Percentiles rank a stretch among this genome's conserved stretches.
Evolutionary conservation across 257 asterid genomes (phyloP).

Genomic region (Solanum boliviense): DNA sequence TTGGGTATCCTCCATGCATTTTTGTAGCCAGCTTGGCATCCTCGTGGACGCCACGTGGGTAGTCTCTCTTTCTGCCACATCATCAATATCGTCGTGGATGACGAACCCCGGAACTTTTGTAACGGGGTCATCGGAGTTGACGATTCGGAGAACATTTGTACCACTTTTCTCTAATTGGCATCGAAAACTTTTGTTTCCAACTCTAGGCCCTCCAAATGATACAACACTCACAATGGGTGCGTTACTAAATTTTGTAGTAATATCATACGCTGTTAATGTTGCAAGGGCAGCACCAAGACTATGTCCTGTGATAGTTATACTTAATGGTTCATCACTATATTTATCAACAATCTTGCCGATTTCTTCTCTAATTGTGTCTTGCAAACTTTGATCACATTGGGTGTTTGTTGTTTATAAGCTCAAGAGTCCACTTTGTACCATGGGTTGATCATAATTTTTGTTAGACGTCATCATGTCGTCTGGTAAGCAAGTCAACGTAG

Average conservation of each 20-base stretch:
- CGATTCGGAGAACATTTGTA: constrained; percentile 57
- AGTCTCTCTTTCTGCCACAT: background rate
- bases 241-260: constrained; percentile 29
- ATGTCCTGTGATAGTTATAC: constrained; percentile 88
- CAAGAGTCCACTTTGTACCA: constrained; percentile 74
- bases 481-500: constrained; percentile 37
- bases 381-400: constrained; percentile 23
- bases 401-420: constrained; percentile 59
- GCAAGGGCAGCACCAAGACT: constrained; percentile 94
- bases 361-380: constrained; percentile 32
- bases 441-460: constrained; percentile 16
- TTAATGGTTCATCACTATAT: constrained; percentile 53
- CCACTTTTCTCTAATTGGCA: constrained; percentile 42
- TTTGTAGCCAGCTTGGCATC: constrained; percentile 43
- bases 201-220: constrained; percentile 91
- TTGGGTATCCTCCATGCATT: constrained; percentile 41
- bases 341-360: constrained; percentile 20
- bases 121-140: constrained; percentile 65
- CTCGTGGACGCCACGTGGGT: background rate
- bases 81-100: background rate
- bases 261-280: constrained; percentile 69
- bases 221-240: constrained; percentile 78
- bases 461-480: constrained; percentile 25
- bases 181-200: constrained; percentile 59
- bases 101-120: constrained; percentile 80